Percentiles rank a stretch among this genome's conserved stretches.
These are phyloP conservation scores for Haematococcus sp. DNA, from an alignment of 139 green algal species.

Conservation along the genomic window DNA sequence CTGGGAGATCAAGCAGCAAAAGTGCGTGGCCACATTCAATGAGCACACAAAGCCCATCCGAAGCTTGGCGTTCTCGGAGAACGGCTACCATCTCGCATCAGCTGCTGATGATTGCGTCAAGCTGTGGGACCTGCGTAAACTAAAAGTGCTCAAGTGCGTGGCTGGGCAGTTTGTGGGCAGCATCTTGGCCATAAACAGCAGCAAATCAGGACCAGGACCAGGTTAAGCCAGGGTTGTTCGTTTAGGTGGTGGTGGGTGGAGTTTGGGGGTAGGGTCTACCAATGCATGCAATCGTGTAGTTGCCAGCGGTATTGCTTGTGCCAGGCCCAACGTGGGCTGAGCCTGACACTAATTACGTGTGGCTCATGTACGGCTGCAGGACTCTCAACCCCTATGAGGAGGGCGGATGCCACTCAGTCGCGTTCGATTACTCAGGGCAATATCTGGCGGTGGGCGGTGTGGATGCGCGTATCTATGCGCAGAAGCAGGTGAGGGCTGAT, in stretches of 20 bases:
- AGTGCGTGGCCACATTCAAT: slow-evolving; percentile 80
- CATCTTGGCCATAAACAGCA: too few species aligned
- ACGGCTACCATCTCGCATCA: slow-evolving; percentile 91
- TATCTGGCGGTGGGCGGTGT: slow-evolving; percentile 84
- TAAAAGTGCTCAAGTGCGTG: slow-evolving; percentile 78
- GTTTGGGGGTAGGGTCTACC: too few species aligned
- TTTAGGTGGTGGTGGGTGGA: too few species aligned
- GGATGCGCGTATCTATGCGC: slow-evolving; percentile 65
- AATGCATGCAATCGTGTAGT: too few species aligned
- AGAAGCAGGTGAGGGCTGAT: slow-evolving; percentile 69
- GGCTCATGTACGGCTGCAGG: too few species aligned
- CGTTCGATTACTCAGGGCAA: slow-evolving; percentile 76
- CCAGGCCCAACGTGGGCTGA: too few species aligned
- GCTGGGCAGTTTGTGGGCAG: background rate
- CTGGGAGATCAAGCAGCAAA: slow-evolving; percentile 88
- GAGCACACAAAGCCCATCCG: slow-evolving; percentile 61
- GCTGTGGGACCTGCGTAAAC: slow-evolving; percentile 98
- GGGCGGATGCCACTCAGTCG: slow-evolving; percentile 42
- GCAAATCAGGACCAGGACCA: too few species aligned
- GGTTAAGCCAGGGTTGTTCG: too few species aligned
- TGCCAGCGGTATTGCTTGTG: too few species aligned
- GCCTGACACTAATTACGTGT: too few species aligned
- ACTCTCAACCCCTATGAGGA: slow-evolving; percentile 62
- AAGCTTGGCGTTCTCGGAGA: slow-evolving; percentile 85
- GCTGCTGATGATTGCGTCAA: slow-evolving; percentile 80